Evolutionary conservation across 768 basidiomycete genomes (phyloP).

Genomic region (Fomitopsis serialis): DNA sequence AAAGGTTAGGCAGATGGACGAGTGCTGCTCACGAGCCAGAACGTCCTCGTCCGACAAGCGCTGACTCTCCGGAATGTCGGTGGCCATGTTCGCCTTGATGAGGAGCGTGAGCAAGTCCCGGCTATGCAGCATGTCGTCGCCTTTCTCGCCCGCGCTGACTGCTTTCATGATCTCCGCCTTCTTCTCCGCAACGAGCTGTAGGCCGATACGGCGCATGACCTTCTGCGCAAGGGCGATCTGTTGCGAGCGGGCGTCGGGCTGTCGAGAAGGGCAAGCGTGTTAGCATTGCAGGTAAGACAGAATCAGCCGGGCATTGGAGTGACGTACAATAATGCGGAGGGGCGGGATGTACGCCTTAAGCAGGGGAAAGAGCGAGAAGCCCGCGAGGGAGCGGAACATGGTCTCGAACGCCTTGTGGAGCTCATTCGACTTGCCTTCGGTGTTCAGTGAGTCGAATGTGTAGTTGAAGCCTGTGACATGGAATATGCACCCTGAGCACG

Average conservation of each 20-base stretch:
- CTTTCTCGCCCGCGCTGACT: constrained; percentile 17
- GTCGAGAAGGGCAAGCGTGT: not conserved
- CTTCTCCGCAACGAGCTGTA: constrained; percentile 24
- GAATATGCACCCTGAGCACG: not conserved
- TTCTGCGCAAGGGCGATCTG: constrained; percentile 7
- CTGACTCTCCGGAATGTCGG: constrained; percentile 49
- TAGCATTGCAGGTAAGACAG: not conserved
- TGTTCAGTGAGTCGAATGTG: constrained; percentile 26
- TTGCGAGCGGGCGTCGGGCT: constrained; percentile 4
- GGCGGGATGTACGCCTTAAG: constrained; percentile 15
- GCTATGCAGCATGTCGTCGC: constrained; percentile 20
- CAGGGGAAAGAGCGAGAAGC: constrained; percentile 5
- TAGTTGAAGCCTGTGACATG: constrained; percentile 28
- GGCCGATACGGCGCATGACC: constrained; percentile 24
- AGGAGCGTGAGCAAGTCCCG: constrained; percentile 57
- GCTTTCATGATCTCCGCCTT: constrained; percentile 26
- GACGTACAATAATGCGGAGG: constrained; percentile 17
- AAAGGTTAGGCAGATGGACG: not conserved
- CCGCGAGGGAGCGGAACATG: constrained; percentile 18
- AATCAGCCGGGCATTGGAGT: not conserved
- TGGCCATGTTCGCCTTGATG: constrained; percentile 59
- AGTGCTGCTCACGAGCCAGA: constrained; percentile 38
- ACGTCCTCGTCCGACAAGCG: constrained; percentile 60
- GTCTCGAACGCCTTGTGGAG: constrained; percentile 25
- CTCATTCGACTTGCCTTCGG: constrained; percentile 23